A percentile compares a stretch with the other conserved stretches of the same genome.
These are phyloP conservation scores for Ceratonia siliqua DNA, from an alignment of 306 rosid species.

Conservation along the genomic window DNA sequence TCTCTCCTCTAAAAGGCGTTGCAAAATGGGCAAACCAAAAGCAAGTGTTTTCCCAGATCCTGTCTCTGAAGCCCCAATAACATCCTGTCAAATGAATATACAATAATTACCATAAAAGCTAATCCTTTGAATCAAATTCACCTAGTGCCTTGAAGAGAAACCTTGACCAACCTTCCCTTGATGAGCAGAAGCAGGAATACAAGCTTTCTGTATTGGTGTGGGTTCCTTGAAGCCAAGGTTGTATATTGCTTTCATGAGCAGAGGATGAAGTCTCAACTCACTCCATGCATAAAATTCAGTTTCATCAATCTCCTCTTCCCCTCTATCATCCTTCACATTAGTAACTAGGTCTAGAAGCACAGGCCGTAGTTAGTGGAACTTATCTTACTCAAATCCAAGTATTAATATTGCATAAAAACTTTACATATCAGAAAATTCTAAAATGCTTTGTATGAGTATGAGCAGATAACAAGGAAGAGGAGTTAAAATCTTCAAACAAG, in stretches of 20 bases:
- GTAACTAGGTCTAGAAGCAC: slow-evolving; percentile 47
- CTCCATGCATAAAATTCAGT: slow-evolving; percentile 78
- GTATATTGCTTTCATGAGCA: slow-evolving; percentile 74
- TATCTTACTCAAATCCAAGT: neutral
- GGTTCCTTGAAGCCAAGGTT: slow-evolving; percentile 92
- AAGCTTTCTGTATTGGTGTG: slow-evolving; percentile 88
- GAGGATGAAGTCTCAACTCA: slow-evolving; percentile 90
- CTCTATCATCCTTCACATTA: slow-evolving; percentile 42
- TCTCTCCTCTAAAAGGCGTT: slow-evolving; percentile 84
- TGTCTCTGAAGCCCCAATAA: slow-evolving; percentile 96
- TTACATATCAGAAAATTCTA: neutral
- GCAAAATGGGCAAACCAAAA: slow-evolving; percentile 97
- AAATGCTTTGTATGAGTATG: neutral
- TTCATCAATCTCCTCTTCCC: slow-evolving; percentile 59
- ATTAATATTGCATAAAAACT: slow-evolving; percentile 9
- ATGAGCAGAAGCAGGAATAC: slow-evolving; percentile 96
- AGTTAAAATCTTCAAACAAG: neutral
- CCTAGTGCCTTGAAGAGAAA: slow-evolving; percentile 31
- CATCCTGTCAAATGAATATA: slow-evolving; percentile 64
- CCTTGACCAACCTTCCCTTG: slow-evolving; percentile 82
- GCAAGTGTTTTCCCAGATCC: slow-evolving; percentile 98
- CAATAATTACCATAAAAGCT: slow-evolving; percentile 26
- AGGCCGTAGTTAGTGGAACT: slow-evolving; percentile 8
- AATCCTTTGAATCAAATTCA: neutral
- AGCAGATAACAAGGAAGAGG: neutral